Percentiles rank a stretch among this genome's conserved stretches.
phyloP scores from a whole-genome alignment of 192 early-diverging fungal genomes.

The Podila minutissima region DNA sequence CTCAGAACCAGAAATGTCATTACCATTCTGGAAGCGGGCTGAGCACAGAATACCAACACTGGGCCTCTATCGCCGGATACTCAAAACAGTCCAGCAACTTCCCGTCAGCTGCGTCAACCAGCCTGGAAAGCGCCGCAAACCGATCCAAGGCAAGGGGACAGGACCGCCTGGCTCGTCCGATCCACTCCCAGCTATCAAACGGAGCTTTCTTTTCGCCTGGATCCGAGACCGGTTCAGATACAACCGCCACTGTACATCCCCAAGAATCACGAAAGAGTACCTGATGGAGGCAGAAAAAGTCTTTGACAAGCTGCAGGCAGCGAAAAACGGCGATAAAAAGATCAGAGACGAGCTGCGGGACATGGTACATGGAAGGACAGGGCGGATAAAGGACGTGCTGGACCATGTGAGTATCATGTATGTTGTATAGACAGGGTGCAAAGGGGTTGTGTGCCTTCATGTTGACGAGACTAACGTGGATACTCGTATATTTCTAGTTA shows the following conservation, averaged over 20 bases:
- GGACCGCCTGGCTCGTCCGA: slow-evolving; percentile 29
- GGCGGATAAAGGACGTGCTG: slow-evolving; percentile 49
- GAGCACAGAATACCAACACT: slow-evolving; percentile 47
- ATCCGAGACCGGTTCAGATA: slow-evolving; percentile 45
- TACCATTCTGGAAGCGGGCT: slow-evolving; percentile 51
- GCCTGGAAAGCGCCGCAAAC: slow-evolving; percentile 20
- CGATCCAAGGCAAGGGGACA: slow-evolving; percentile 14
- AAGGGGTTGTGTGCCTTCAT: no score
- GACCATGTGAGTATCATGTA: slow-evolving; percentile 30
- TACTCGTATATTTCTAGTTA: slow-evolving; percentile 4
- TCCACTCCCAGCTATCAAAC: slow-evolving; percentile 10
- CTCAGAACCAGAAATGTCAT: not conserved
- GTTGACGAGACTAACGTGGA: not conserved
- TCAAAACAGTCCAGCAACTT: slow-evolving; percentile 21
- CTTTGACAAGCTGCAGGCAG: slow-evolving; percentile 13
- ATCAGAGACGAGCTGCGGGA: slow-evolving; percentile 35
- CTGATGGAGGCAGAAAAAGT: slow-evolving; percentile 38
- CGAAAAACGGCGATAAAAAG: slow-evolving; percentile 25
- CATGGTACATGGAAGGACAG: slow-evolving; percentile 36
- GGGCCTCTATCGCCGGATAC: slow-evolving; percentile 36
- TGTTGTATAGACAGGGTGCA: no score
- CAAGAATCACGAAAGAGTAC: slow-evolving; percentile 25
- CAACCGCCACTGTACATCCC: slow-evolving; percentile 45
- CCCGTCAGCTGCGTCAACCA: slow-evolving; percentile 16
- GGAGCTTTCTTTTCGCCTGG: slow-evolving; percentile 34